Evolutionary conservation across 2,329 filamentous ascomycete genomes (phyloP), one percentile per base, ranked within the genome.

Genomic region (Davidsoniella virescens): DNA sequence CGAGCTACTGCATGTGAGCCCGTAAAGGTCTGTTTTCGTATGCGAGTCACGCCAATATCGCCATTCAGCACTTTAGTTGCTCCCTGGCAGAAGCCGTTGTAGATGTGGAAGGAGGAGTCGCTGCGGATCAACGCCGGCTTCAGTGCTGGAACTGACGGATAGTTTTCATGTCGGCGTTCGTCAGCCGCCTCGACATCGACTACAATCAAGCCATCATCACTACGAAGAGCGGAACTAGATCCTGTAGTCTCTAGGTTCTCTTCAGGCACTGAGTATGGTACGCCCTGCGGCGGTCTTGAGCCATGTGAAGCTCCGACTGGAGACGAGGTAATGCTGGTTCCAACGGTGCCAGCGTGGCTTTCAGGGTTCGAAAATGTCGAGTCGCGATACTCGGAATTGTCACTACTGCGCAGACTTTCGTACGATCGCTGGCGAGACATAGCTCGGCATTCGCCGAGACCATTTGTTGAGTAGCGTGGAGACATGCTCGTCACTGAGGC

Each of bases 51-150:
- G 5, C 72, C 73, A 3, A 67, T 59, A 2, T 67, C 68, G 1
- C 73, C 73, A 36, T 64, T 63, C 25, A 69, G 59, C 1, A 70
- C 67, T 14, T 73, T 70, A 44, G 68, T 68, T 5, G 73, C 73
- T 1, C 73, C 73, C 17, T 70, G 66, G 41, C 74, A 78, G 55
- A 77, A 75, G 1, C 72, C 73, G 50, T 72, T 75, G 37, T 71
- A 62, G 8, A 68, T 61, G 46, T 71, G 68, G 54, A 75, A 76
- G 0, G 73, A 75, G 55, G 71, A 73, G 8, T 61, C 54, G 2
- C 45, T 47, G 12, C 51, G 47, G 23, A 55, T 52, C 6, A 40
- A 45, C 7, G 48, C 40, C 5, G 44, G 38, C 14, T 54, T 49
- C 5, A 51, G 16, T 7, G 36, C 45, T 8, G 37, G 45, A 8